Evolutionary conservation across 1,284 basidiomycete species (phyloP).

Genomic region (Mycena citricolor): DNA sequence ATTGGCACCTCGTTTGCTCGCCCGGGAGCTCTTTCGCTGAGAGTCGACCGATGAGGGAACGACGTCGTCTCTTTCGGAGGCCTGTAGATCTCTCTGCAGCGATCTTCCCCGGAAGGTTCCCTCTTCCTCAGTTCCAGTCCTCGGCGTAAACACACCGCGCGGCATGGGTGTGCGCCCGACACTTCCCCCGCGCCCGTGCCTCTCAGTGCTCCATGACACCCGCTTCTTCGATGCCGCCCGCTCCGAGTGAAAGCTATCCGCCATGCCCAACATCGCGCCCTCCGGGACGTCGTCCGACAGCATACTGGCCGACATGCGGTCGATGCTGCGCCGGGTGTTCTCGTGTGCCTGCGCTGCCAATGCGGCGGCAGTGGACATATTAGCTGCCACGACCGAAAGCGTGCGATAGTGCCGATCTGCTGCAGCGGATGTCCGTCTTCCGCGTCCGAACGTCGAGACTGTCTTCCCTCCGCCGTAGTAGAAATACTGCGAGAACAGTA

Average conservation of each 20-base stretch:
- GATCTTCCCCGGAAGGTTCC: constrained; percentile 48
- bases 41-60: constrained; percentile 25
- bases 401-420: constrained; percentile 62
- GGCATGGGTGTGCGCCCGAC: constrained; percentile 35
- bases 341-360: constrained; percentile 61
- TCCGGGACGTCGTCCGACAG: constrained; percentile 54
- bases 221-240: constrained; percentile 47
- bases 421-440: constrained; percentile 48
- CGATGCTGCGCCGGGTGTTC: constrained; percentile 28
- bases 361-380: constrained; percentile 66
- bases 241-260: constrained; percentile 75
- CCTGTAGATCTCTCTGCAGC: constrained; percentile 35
- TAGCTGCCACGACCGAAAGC: constrained; percentile 63
- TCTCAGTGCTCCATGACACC: constrained; percentile 68
- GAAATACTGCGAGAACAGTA: constrained; percentile 74
- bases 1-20: constrained; percentile 60
- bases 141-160: constrained; percentile 31
- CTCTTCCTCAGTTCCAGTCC: constrained; percentile 26
- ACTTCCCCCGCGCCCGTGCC: constrained; percentile 44
- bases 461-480: constrained; percentile 55
- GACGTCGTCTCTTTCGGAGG: constrained; percentile 30
- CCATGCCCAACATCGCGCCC: constrained; percentile 50
- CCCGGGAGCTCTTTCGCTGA: constrained; percentile 50
- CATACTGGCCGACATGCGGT: constrained; percentile 31
- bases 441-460: constrained; percentile 33